Base-by-base conservation (phyloP, 345 rosid species). In the Microthlaspi erraticum region DNA sequence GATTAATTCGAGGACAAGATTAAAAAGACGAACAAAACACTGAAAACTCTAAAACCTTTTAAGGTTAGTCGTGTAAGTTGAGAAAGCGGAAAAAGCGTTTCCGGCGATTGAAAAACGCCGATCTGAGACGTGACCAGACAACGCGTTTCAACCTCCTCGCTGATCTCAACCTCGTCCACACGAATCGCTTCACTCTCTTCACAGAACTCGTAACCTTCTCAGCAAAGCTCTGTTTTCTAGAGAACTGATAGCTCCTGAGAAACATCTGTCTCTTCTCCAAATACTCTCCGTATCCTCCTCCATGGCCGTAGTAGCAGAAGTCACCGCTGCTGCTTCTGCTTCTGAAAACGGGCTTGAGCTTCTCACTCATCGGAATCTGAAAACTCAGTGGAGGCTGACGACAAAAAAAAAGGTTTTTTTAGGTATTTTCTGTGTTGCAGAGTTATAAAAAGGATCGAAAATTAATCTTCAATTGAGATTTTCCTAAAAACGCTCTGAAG, bases 201-300 rank as follows among this genome's bases (percentile, higher is more conserved):
- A 83, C 64, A 38, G 87, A 84, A 65, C 64, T 43, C 75, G 52
- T 78, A 16, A 86, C 73, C 62, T 75, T 82, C 72, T 89, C 89
- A 0, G 64, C 5, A n/a, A 87, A 42, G 68, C 83, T 82, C 70
- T 66, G 79, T 71, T 87, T 89, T 53, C 92, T 76, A 19, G 87
- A 75, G 81, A 92, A 92, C 61, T 84, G 92, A 59, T 92, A 87
- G 81, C 94, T 92, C 57, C 92, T 78, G 14, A 89, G 67, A 73
- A 92, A 92, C 73, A 86, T 5, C 81, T 82, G 90, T 54, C 98
- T 80, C 89, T 89, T 89, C 88, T 88, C 96, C 82, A 83, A 70
- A 57, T 76, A 76, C 60, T 69, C 75, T 75, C 74, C 74, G 11
- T 71, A 71, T 2, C 64, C 20, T 36, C 45, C 56, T 36, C 46